phyloP scores from a whole-genome alignment of 176 grass and related monocot species.

The Aegilops bicornis region DNA sequence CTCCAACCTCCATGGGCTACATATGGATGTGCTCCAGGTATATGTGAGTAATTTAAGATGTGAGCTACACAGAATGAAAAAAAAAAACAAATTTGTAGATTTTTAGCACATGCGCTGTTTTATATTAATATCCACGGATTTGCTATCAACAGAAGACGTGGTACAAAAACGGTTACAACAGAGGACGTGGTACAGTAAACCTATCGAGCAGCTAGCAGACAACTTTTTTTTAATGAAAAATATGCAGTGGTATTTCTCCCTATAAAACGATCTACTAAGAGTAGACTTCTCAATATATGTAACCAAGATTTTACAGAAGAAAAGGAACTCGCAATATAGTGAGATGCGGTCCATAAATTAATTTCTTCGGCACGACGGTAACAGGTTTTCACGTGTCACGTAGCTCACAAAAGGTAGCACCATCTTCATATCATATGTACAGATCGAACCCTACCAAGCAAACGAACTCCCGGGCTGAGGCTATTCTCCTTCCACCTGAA shows the following conservation, averaged over 20 bases:
- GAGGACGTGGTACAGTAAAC: not conserved
- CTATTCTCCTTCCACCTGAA: not conserved
- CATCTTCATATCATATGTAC: constrained; percentile 30
- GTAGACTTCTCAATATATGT: too few species aligned
- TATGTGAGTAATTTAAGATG: too few species aligned
- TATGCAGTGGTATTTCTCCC: not conserved
- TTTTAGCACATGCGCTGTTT: too few species aligned
- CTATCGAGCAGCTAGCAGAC: not conserved
- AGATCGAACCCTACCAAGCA: constrained; percentile 9
- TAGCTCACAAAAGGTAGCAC: not conserved
- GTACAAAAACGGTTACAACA: not conserved
- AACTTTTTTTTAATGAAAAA: constrained; percentile 1
- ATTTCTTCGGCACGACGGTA: not conserved
- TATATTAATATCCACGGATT: too few species aligned
- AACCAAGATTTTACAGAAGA: too few species aligned
- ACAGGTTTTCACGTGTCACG: not conserved
- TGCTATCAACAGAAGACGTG: not conserved
- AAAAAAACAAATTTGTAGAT: too few species aligned
- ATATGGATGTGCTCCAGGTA: too few species aligned
- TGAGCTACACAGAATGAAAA: too few species aligned
- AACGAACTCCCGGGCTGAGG: not conserved
- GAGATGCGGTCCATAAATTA: not conserved
- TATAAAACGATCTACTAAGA: not conserved
- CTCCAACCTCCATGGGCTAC: too few species aligned
- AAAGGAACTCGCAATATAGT: not conserved